These are phyloP conservation scores for Pisolithus thermaeus DNA, from an alignment of 1,284 basidiomycete genomes.

Conservation along the genomic window DNA sequence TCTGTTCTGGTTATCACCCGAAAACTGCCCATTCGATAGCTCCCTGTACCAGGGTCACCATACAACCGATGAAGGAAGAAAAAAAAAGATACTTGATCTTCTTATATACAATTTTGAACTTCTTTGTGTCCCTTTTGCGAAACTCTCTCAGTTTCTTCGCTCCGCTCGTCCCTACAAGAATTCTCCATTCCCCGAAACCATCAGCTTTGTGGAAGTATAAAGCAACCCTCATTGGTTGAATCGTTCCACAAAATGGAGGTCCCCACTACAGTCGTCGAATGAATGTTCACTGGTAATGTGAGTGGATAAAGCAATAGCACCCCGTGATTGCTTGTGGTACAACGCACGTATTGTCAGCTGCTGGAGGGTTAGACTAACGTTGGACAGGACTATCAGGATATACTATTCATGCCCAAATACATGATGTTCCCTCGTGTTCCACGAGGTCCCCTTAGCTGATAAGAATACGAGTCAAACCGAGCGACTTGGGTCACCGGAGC, in stretches of 20 bases:
- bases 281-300: not conserved
- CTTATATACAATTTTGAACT: slow-evolving; percentile 46
- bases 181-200: slow-evolving; percentile 49
- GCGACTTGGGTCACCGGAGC: too few species aligned
- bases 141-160: slow-evolving; percentile 37
- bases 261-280: slow-evolving; percentile 17
- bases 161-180: slow-evolving; percentile 42
- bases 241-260: slow-evolving; percentile 13
- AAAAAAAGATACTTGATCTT: slow-evolving; percentile 46
- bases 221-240: slow-evolving; percentile 44
- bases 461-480: too few species aligned
- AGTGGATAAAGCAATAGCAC: slow-evolving; percentile 30
- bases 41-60: slow-evolving; percentile 36
- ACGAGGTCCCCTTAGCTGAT: too few species aligned
- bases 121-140: slow-evolving; percentile 34
- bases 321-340: too few species aligned
- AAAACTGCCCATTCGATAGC: slow-evolving; percentile 62
- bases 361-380: too few species aligned
- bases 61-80: not conserved
- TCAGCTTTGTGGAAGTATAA: slow-evolving; percentile 46
- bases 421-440: too few species aligned
- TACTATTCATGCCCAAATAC: too few species aligned
- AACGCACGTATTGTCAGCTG: too few species aligned
- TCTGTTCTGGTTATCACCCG: slow-evolving; percentile 60
- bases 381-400: too few species aligned